Conservation (phyloP, 2,329 filamentous ascomycete species). For the Rhinocladiella similis region DNA sequence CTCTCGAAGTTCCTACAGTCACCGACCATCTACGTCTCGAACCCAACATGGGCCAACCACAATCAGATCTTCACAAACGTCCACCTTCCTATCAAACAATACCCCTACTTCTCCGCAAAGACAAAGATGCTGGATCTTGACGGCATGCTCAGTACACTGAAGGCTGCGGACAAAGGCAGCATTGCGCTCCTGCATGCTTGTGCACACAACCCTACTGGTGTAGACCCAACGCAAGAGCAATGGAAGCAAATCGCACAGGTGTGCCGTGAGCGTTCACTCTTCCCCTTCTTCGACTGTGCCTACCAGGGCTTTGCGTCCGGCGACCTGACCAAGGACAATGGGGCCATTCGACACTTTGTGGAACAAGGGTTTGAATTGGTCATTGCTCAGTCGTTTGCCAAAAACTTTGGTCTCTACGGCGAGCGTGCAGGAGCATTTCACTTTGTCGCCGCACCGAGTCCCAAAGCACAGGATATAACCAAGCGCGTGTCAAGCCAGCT, state of each 20-base stretch:
- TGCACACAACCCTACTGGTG: conserved; percentile 96
- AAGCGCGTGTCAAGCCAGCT: conserved; percentile 79
- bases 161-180: conserved; percentile 71
- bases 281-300: conserved; percentile 97
- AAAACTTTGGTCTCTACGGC: conserved; percentile 82
- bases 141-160: conserved; percentile 75
- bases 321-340: conserved; percentile 78
- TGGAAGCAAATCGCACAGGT: conserved; percentile 86
- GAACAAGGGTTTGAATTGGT: conserved; percentile 79
- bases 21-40: conserved; percentile 83
- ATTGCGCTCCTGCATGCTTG: conserved; percentile 93
- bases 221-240: conserved; percentile 90
- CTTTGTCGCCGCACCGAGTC: conserved; percentile 72
- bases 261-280: conserved; percentile 76
- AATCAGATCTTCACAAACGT: conserved; percentile 97
- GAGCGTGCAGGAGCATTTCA: conserved; percentile 97
- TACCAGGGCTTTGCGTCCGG: conserved; percentile 96
- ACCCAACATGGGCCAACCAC: conserved; percentile 98
- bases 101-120: conserved; percentile 89
- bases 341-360: conserved; percentile 92
- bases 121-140: conserved; percentile 91
- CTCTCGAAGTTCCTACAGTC: conserved; percentile 84
- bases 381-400: conserved; percentile 62
- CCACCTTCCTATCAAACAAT: conserved; percentile 71
- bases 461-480: conserved; percentile 63